Evolutionary conservation across 2,329 filamentous ascomycete species (phyloP), one percentile per base, ranked within the genome.

Genomic region (Seiridium cupressi): DNA sequence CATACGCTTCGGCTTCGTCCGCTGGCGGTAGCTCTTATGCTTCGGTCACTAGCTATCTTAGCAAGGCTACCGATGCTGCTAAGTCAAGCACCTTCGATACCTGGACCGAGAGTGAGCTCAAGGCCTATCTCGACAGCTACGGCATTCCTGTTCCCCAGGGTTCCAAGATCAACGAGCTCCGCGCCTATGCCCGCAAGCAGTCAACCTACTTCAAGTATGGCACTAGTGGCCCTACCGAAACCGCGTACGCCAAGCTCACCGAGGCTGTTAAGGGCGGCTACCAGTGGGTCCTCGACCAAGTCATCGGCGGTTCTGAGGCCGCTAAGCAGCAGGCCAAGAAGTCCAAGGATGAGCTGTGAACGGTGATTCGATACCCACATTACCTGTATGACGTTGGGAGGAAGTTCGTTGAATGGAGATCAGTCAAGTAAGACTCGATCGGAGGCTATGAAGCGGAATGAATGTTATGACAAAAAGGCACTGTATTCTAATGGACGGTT

Each of bases 91-190:
- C 84, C 1, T 94, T 94, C 64, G 86, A 92, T 57, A 85, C 84
- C 1, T 94, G 91, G 91, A 89, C 82, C 59, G 83, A 86, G 68
- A 84, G 83, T 51, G 89, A 94, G 34, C 79, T 95, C 63, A 93
- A 94, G 80, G 78, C 84, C 1, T 94, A 93, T 69, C 84, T 94
- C 5, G 91, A 94, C 71, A 89, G 86, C 63, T 94, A 92, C 64
- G 91, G 91, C 44, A 78, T 94, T 46, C 74, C 80, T 4, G 80
- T 84, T 46, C 89, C 88, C 48, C 89, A 92, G 72, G 88, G 88
- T 5, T 87, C 86, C 18, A 89, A 79, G 60, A 67, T 87, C 59
- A 89, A 93, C 61, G 83, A 92, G 70, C 80, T 94, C 26, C 85
- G 86, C 62, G 89, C 89, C 7, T 80, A 86, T 61, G 91, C 89